These are phyloP conservation scores for Saturnispora zaruensis DNA, from an alignment of 805 yeast species.

Conservation along the genomic window DNA sequence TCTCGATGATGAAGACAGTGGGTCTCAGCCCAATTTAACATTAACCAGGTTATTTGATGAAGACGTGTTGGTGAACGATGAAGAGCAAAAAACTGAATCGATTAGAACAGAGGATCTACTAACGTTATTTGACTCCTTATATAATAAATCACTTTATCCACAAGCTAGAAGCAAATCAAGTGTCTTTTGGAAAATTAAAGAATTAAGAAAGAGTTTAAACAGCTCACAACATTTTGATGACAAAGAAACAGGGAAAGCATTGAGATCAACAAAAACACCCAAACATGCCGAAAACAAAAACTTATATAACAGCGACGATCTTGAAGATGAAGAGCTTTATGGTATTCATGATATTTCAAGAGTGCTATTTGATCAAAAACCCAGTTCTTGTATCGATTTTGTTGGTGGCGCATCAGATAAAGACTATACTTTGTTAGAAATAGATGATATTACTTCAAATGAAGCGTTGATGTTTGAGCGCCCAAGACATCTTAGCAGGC, in stretches of 20 bases:
- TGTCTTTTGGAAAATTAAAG: slow-evolving; percentile 3
- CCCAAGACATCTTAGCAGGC: slow-evolving; percentile 18
- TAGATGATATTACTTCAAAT: slow-evolving; percentile 4
- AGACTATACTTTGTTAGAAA: slow-evolving; percentile 12
- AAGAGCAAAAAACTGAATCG: background rate
- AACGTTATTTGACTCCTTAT: background rate
- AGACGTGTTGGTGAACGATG: slow-evolving; percentile 16
- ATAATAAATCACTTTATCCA: background rate
- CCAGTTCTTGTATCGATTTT: slow-evolving; percentile 22
- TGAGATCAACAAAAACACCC: background rate
- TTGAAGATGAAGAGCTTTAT: slow-evolving; percentile 6
- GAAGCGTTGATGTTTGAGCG: slow-evolving; percentile 23
- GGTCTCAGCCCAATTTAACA: slow-evolving; percentile 23
- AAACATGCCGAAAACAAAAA: background rate
- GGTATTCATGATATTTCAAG: background rate
- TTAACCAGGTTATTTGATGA: slow-evolving; percentile 29
- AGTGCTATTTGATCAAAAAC: slow-evolving; percentile 4
- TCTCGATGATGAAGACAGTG: slow-evolving; percentile 24
- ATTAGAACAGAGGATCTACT: background rate
- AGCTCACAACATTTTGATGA: background rate
- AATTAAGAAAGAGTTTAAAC: background rate
- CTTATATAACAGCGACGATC: background rate
- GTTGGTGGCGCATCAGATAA: slow-evolving; percentile 17
- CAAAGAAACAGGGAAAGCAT: background rate
- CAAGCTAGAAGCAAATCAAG: background rate